A percentile compares a stretch with the other conserved stretches of the same genome.
Conservation (phyloP, 2,329 filamentous ascomycete genomes). For the Achaetomium macrosporum region DNA sequence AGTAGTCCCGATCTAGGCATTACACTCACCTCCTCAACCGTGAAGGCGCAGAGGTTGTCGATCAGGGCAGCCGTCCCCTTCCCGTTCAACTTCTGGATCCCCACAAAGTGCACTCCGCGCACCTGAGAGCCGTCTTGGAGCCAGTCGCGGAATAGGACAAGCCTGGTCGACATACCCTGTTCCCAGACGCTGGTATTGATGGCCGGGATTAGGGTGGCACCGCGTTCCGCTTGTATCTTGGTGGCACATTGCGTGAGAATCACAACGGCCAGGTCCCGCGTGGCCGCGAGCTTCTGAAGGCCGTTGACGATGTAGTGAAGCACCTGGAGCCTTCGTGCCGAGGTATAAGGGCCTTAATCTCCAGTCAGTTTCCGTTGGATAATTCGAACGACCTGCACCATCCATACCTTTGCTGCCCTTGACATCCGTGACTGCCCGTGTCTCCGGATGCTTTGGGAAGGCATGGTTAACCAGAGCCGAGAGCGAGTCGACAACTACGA, state of each 20-base stretch:
- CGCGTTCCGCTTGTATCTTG: conserved; percentile 62
- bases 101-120: conserved; percentile 52
- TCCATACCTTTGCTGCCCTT: conserved; percentile 36
- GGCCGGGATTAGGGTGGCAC: conserved; percentile 66
- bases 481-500: conserved; percentile 73
- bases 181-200: conserved; percentile 78
- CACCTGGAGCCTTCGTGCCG: conserved; percentile 37
- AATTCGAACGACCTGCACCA: neutral
- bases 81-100: conserved; percentile 60
- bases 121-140: conserved; percentile 43
- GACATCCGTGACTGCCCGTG: conserved; percentile 32
- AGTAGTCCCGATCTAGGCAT: neutral
- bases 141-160: conserved; percentile 78
- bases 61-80: conserved; percentile 37
- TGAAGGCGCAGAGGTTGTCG: conserved; percentile 44
- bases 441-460: conserved; percentile 57
- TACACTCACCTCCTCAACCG: conserved; percentile 40
- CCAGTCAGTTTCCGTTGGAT: conserved; percentile 11
- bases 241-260: conserved; percentile 76
- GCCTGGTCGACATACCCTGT: conserved; percentile 62
- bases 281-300: conserved; percentile 68
- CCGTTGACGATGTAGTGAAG: conserved; percentile 61
- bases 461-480: conserved; percentile 71
- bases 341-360: conserved; percentile 13
- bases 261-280: conserved; percentile 66